Percentiles rank a stretch among this genome's conserved stretches.
Evolutionary conservation across 164 flowering plant genomes (phyloP).

Genomic region (Vitis amurensis): DNA sequence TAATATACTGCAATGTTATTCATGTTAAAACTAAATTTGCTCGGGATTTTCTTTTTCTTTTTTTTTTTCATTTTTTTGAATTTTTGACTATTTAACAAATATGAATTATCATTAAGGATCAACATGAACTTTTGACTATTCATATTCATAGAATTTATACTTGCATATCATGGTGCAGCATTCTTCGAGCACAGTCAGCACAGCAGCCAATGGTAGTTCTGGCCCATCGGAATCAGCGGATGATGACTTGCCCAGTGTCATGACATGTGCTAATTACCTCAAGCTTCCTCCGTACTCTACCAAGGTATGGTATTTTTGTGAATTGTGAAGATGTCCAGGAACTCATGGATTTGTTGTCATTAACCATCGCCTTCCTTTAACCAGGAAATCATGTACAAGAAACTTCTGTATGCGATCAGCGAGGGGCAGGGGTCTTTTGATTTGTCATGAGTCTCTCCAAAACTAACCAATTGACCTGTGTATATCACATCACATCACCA

Average conservation of each 20-base stretch:
- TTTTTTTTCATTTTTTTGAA: too few species aligned
- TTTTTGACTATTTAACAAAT: too few species aligned
- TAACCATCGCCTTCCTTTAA: neutral
- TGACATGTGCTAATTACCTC: constrained; percentile 99
- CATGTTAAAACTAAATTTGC: too few species aligned
- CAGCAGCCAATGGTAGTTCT: constrained; percentile 52
- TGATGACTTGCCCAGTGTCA: constrained; percentile 97
- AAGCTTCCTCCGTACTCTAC: constrained; percentile 98
- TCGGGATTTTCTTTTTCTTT: too few species aligned
- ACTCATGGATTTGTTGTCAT: neutral
- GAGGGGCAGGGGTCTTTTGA: constrained; percentile 99
- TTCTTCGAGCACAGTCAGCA: constrained; percentile 57
- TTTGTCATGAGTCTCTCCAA: constrained; percentile 58
- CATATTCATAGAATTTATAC: neutral
- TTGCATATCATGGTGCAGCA: constrained; percentile 49
- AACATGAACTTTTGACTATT: neutral
- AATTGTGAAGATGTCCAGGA: neutral
- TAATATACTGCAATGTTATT: too few species aligned
- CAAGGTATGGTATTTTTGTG: constrained; percentile 52
- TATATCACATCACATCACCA: constrained; percentile 11
- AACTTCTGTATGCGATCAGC: constrained; percentile 83
- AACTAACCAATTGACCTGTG: constrained; percentile 16
- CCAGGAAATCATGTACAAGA: constrained; percentile 97
- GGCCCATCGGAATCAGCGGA: constrained; percentile 84
- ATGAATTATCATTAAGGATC: too few species aligned